Evolutionary conservation across 2,329 filamentous ascomycete genomes (phyloP), one percentile per base, ranked within the genome.

Genomic region (Ophiostoma piceae): DNA sequence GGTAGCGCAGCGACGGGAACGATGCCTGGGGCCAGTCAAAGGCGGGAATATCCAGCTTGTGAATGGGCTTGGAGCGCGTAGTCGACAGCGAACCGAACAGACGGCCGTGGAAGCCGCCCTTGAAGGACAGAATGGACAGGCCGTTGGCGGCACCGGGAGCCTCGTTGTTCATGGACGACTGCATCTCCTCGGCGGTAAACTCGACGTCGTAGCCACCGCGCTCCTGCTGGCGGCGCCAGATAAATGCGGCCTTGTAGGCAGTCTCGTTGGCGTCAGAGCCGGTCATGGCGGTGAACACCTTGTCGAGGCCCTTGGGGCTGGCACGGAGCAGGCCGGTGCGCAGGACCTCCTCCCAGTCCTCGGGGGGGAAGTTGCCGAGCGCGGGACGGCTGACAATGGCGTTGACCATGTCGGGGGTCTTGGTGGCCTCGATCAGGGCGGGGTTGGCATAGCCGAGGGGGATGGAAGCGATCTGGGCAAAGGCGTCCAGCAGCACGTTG

Each of bases 11-110:
- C 73, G 82, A 77, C 9, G 93, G 93, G 85, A 97, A 97, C 69
- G 91, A 87, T 22, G 92, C 92, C 79, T 95, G 92, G 35, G 93
- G 93, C 93, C 93, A 97, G 84, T 96, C 91, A 76, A 97, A 97
- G 76, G 93, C 92, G 29, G 93, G 93, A 75, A 97, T 96, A 78
- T 97, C 93, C 75, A 97, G 83, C 83, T 97, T 97, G 85, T 97
- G 93, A 78, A 97, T 94, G 66, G 93, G 87, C 85, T 97, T 97
- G 80, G 90, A 94, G 78, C 93, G 90, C 16, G 93, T 97, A 70
- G 92, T 96, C 72, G 91, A 94, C 70, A 97, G 85, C 71, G 87
- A 90, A 76, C 92, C 93, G 76, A 97, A 96, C 64, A 96, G 87
- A 74, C 93, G 92, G 74, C 93, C 93, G 82, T 97, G 93, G 85